These are phyloP conservation scores for Kurtzmaniella quercitrusa DNA, from an alignment of 1,139 yeast genomes.

Conservation along the genomic window DNA sequence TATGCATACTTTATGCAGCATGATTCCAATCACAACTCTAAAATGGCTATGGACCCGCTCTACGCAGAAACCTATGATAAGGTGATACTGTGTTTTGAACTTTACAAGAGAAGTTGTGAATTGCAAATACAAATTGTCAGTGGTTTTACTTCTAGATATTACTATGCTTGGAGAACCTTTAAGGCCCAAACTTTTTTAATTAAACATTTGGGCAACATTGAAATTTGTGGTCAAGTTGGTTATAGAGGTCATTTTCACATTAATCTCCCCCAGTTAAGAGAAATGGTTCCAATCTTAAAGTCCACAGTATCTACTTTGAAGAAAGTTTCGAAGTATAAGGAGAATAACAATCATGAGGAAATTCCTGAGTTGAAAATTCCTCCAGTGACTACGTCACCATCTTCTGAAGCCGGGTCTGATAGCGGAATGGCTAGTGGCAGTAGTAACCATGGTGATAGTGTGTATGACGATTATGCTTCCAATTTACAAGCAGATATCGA, in stretches of 20 bases:
- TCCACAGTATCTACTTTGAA: slow-evolving; percentile 7
- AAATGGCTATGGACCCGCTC: slow-evolving; percentile 10
- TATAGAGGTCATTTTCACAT: slow-evolving; percentile 9
- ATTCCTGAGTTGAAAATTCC: slow-evolving; percentile 4
- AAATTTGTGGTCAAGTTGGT: slow-evolving; percentile 15
- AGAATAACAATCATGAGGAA: slow-evolving; percentile 1
- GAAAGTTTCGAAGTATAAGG: slow-evolving; percentile 11
- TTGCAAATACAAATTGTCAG: slow-evolving; percentile 10
- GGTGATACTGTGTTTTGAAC: not conserved
- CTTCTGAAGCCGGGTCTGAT: not conserved
- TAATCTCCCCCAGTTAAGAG: slow-evolving; percentile 14
- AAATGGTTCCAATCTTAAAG: slow-evolving; percentile 13
- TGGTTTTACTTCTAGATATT: slow-evolving; percentile 33
- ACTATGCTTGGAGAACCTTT: slow-evolving; percentile 46
- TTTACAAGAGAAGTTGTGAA: slow-evolving; percentile 8
- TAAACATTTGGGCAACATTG: slow-evolving; percentile 15
- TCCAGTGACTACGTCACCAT: slow-evolving; percentile 2
- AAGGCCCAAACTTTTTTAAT: slow-evolving; percentile 25
- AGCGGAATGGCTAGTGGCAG: slow-evolving; percentile 1
- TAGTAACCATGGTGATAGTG: slow-evolving; percentile 9
- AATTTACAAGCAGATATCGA: slow-evolving; percentile 18
- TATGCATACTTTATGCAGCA: slow-evolving; percentile 13
- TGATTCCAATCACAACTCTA: slow-evolving; percentile 11
- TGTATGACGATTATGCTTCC: not conserved
- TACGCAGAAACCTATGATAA: slow-evolving; percentile 11